Conservation (phyloP, 768 basidiomycete species). For the Tylopilus balloui region DNA sequence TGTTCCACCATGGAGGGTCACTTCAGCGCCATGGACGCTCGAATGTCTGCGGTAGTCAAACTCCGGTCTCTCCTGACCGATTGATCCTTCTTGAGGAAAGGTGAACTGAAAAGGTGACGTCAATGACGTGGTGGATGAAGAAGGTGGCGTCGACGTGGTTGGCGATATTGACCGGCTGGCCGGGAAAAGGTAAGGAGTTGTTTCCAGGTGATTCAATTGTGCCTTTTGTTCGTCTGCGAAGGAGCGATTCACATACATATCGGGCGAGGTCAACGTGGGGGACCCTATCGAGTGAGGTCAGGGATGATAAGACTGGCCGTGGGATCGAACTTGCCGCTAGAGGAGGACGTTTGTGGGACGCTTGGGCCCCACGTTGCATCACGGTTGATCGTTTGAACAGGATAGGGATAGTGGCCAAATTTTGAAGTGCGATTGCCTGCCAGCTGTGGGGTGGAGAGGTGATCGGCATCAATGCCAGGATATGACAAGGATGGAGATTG, state of each 20-base stretch:
- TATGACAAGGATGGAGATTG: slow-evolving; percentile 48
- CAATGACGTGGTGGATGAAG: slow-evolving; percentile 58
- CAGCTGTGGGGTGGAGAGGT: slow-evolving; percentile 31
- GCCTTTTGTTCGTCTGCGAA: slow-evolving; percentile 56
- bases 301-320: slow-evolving; percentile 27
- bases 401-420: slow-evolving; percentile 49
- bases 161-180: slow-evolving; percentile 72
- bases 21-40: slow-evolving; percentile 49
- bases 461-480: slow-evolving; percentile 31
- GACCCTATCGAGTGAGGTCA: slow-evolving; percentile 49
- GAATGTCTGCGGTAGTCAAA: slow-evolving; percentile 64
- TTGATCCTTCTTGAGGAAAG: slow-evolving; percentile 49
- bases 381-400: slow-evolving; percentile 33
- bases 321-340: slow-evolving; percentile 29
- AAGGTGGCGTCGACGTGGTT: slow-evolving; percentile 53
- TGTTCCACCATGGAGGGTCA: slow-evolving; percentile 69
- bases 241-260: slow-evolving; percentile 47
- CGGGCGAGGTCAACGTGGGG: slow-evolving; percentile 44
- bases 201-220: slow-evolving; percentile 46
- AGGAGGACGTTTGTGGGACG: slow-evolving; percentile 29
- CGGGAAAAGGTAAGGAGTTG: slow-evolving; percentile 56
- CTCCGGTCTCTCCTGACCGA: slow-evolving; percentile 54
- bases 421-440: slow-evolving; percentile 43
- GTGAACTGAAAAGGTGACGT: slow-evolving; percentile 65
- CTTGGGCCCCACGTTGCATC: slow-evolving; percentile 29